Evolutionary conservation across 352 stramenopile species (phyloP).

Genomic region (Peronospora belbahrii): DNA sequence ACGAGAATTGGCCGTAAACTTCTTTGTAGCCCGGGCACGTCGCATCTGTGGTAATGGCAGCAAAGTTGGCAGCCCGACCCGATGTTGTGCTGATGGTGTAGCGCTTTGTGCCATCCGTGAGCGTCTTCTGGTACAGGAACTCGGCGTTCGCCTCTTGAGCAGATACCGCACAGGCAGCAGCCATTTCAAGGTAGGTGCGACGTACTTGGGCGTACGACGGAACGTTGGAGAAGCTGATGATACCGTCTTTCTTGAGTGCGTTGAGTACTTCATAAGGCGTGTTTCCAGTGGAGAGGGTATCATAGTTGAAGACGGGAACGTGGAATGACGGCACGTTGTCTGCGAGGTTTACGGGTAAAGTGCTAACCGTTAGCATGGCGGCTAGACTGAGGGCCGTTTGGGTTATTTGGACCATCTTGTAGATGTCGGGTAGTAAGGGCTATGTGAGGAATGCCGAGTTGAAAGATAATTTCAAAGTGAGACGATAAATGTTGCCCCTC

Average conservation of each 20-base stretch:
- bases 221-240: slow-evolving; percentile 61
- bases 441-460: no score
- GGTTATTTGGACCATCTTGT: slow-evolving; percentile 19
- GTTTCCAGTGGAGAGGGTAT: slow-evolving; percentile 24
- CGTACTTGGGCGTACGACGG: slow-evolving; percentile 37
- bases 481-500: no score
- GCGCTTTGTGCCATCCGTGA: slow-evolving; percentile 54
- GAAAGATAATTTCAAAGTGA: no score
- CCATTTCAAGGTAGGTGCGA: slow-evolving; percentile 37
- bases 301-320: slow-evolving; percentile 51
- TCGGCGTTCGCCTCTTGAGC: slow-evolving; percentile 17
- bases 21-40: slow-evolving; percentile 34
- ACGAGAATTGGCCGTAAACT: slow-evolving; percentile 35
- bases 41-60: slow-evolving; percentile 21
- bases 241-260: slow-evolving; percentile 57
- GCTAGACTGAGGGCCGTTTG: slow-evolving; percentile 19
- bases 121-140: slow-evolving; percentile 50
- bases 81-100: slow-evolving; percentile 64
- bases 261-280: slow-evolving; percentile 33
- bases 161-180: slow-evolving; percentile 42
- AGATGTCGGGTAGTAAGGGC: no score
- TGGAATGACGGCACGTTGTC: slow-evolving; percentile 33
- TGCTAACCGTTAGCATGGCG: slow-evolving; percentile 6
- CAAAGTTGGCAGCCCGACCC: slow-evolving; percentile 28
- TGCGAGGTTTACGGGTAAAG: slow-evolving; percentile 9